Evolutionary conservation across 768 basidiomycete species (phyloP).

Genomic region (Termitomyces sp.): DNA sequence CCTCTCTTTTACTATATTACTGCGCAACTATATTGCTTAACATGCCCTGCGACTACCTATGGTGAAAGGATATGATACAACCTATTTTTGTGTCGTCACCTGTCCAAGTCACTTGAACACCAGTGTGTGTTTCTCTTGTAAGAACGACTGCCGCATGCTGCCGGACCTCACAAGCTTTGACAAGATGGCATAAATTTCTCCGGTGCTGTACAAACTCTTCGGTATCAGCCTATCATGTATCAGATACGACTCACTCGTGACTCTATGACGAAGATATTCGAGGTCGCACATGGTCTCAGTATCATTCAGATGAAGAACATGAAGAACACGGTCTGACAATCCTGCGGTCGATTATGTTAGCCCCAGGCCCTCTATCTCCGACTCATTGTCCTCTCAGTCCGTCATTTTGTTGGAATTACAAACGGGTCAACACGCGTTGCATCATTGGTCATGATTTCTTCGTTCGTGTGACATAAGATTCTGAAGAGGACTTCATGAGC

Average conservation of each 20-base stretch:
- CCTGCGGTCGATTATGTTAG: not conserved
- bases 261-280: not conserved
- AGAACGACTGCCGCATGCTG: not conserved
- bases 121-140: not conserved
- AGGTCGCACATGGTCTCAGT: not conserved
- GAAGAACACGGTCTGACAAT: slow-evolving; percentile 7
- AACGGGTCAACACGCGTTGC: too few relatives aligned
- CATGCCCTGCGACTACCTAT: too few relatives aligned
- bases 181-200: not conserved
- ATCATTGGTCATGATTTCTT: too few relatives aligned
- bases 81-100: too few relatives aligned
- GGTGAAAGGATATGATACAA: too few relatives aligned
- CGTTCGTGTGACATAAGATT: too few relatives aligned
- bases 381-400: not conserved
- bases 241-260: not conserved
- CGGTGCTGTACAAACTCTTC: not conserved
- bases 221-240: not conserved
- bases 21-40: too few relatives aligned
- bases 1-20: not conserved
- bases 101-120: not conserved
- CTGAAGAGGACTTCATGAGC: too few relatives aligned
- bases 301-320: not conserved
- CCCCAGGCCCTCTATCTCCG: not conserved
- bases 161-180: not conserved
- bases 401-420: not conserved